Conservation (phyloP, 1,139 yeast species). For the Scheffersomyces segobiensis region DNA sequence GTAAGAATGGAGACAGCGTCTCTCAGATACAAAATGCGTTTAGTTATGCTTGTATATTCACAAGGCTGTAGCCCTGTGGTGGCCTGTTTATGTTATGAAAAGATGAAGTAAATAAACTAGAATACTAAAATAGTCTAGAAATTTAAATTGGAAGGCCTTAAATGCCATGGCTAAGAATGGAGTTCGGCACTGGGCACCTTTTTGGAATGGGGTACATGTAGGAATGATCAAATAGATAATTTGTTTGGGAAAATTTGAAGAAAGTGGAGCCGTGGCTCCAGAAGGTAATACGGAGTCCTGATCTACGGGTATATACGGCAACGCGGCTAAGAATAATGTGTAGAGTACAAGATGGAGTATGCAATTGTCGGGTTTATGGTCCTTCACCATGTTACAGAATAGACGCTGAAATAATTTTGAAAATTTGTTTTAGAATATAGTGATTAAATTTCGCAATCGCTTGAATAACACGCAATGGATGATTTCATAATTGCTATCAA, state of each 20-base stretch:
- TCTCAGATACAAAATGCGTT: background rate
- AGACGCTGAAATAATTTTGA: too few species aligned
- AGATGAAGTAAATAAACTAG: background rate
- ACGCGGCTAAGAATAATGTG: background rate
- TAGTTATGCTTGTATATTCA: background rate
- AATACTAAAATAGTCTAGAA: too few species aligned
- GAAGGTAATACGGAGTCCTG: background rate
- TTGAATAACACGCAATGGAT: too few species aligned
- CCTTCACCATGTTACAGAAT: too few species aligned
- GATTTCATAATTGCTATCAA: too few species aligned
- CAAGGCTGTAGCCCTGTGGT: background rate
- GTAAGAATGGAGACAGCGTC: background rate
- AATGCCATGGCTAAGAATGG: background rate
- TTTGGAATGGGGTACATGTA: background rate
- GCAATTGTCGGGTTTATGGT: background rate
- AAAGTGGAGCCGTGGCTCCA: background rate
- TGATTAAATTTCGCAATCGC: too few species aligned
- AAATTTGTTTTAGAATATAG: too few species aligned
- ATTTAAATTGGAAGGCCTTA: background rate
- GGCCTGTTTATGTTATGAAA: background rate
- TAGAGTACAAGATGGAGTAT: background rate
- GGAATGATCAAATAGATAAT: background rate
- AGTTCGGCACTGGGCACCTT: background rate
- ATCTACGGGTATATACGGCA: background rate
- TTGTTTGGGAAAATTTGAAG: background rate